Evolutionary conservation across 179 eudicot species (phyloP), one percentile per base, ranked within the genome.

Genomic region (Beta lomatogona): DNA sequence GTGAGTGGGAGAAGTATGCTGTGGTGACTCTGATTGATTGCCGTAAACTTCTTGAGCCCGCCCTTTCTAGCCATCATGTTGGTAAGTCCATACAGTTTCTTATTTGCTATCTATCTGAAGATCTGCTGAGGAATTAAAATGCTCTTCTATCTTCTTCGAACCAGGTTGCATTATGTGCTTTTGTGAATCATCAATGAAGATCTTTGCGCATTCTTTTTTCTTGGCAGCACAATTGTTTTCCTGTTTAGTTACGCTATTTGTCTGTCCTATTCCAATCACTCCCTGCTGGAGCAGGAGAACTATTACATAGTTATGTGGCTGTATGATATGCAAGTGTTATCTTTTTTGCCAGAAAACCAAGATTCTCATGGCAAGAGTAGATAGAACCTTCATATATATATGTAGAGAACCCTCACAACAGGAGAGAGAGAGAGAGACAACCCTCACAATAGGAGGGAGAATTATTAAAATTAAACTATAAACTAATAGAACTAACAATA

Each of bases 1-100:
- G 88, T 22, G 88, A 88, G 22, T 88, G 92, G 95, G 97, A 95
- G 85, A 95, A 95, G 83, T 95, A 92, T 83, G 90, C 89, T 46
- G 95, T 92, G 21, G 91, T 90, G 36, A 90, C 93, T 63, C 93
- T 95, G 55, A 74, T 85, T n/a, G 94, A 95, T 83, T 93, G 99
- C 77, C 94, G 99, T 44, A 80, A 92, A 12, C 81, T 85, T 83
- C 97, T 95, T 71, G 91, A 95, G 66, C 99, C 98, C 50, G 80
- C 86, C 80, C 97, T 95, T 79, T 86, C 88, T 60, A 88, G 86
- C 77, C 82, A 89, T 22, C 83, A 91, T 88, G 61, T 87, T 77
- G 98, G 98, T 94, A 88, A 83, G 89, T 50, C 73, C 53, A 21
- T 45, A 61, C 21, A 19, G 54, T 63, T 55, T 69, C 55, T 83